Evolutionary conservation across 495 filamentous ascomycete species (phyloP).

Genomic region (Aspergillus avenaceus): DNA sequence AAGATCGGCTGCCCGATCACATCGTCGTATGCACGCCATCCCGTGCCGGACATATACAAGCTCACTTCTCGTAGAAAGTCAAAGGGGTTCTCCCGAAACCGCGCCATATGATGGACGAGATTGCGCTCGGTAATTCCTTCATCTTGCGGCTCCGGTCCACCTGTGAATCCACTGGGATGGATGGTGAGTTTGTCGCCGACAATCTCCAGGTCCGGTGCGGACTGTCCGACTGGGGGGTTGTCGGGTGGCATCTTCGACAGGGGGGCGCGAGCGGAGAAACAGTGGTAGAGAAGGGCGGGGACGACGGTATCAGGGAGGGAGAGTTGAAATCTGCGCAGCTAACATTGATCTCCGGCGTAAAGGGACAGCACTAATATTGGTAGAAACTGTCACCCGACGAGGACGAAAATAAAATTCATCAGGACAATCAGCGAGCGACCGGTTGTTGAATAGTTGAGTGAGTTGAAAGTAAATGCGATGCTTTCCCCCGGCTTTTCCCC

Average conservation of each 20-base stretch:
- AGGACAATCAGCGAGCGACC: not conserved
- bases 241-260: constrained; percentile 29
- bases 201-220: constrained; percentile 80
- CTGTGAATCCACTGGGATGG: constrained; percentile 67
- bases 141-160: constrained; percentile 35
- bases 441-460: constrained; percentile 11
- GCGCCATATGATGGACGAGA: constrained; percentile 75
- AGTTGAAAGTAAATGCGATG: too few relatives aligned
- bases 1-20: constrained; percentile 89
- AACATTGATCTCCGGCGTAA: not conserved
- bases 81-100: constrained; percentile 67
- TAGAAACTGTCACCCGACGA: not conserved
- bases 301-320: constrained; percentile 1
- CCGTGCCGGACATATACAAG: constrained; percentile 81
- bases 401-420: not conserved
- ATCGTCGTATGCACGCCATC: constrained; percentile 91
- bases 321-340: not conserved
- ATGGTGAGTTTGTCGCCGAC: constrained; percentile 74
- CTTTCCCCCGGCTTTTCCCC: constrained; percentile 25
- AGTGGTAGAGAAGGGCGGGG: constrained; percentile 1
- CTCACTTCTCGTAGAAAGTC: constrained; percentile 91
- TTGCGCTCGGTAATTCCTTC: constrained; percentile 57
- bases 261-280: constrained; percentile 5
- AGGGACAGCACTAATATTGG: not conserved
- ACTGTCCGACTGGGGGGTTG: constrained; percentile 29